Evolutionary conservation across 768 basidiomycete species (phyloP).

Genomic region (Nevesoporus exiguus): DNA sequence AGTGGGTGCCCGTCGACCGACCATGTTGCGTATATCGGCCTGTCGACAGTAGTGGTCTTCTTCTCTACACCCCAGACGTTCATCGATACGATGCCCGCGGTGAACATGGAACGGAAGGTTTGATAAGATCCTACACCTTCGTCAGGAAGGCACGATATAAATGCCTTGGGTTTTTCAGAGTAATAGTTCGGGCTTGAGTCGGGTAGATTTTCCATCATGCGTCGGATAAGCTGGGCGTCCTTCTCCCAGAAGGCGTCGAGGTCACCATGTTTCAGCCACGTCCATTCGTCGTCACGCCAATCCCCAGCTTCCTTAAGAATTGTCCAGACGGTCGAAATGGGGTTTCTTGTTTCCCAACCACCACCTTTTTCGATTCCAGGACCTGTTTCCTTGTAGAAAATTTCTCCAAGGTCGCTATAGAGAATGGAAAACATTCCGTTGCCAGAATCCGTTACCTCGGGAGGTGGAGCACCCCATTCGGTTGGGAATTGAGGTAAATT

Average conservation of each 20-base stretch:
- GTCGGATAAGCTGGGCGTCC: conserved; percentile 39
- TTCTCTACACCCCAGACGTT: conserved; percentile 22
- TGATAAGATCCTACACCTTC: conserved; percentile 48
- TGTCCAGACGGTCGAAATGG: conserved; percentile 41
- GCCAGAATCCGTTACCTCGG: conserved; percentile 30
- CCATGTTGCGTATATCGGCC: conserved; percentile 41
- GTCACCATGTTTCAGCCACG: conserved; percentile 36
- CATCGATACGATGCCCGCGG: conserved; percentile 9
- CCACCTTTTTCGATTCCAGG: conserved; percentile 25
- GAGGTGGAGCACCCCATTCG: conserved; percentile 44
- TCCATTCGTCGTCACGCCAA: conserved; percentile 8
- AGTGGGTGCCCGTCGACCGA: conserved; percentile 35
- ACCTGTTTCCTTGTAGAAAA: conserved; percentile 45
- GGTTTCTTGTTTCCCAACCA: conserved; percentile 44
- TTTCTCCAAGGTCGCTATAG: conserved; percentile 50
- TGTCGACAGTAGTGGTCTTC: not conserved
- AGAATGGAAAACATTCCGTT: conserved; percentile 47
- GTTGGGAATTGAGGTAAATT: conserved; percentile 37
- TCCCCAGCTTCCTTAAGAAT: conserved; percentile 16
- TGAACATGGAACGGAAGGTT: conserved; percentile 32
- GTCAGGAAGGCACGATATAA: conserved; percentile 42
- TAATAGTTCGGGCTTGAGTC: conserved; percentile 7
- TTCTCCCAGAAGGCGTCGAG: conserved; percentile 37
- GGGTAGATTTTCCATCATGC: conserved; percentile 23
- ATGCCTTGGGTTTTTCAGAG: conserved; percentile 12